These are phyloP conservation scores for Gracilaria domingensis DNA, from an alignment of 23 red algal genomes.

Conservation along the genomic window DNA sequence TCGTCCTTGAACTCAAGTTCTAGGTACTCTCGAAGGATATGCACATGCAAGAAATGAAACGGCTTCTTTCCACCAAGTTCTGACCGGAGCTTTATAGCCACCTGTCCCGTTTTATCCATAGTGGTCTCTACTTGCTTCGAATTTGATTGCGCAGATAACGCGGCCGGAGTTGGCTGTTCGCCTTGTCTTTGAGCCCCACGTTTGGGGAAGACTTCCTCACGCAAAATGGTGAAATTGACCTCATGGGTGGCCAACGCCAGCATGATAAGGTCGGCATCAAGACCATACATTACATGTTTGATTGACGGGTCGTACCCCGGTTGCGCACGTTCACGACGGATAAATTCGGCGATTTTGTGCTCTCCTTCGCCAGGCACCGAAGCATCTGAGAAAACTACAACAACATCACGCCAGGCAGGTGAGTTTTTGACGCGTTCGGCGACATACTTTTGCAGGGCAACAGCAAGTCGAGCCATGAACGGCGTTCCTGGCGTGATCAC, in stretches of 20 bases:
- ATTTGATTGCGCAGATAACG: neutral
- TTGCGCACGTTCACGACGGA: conserved; percentile 79
- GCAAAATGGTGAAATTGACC: conserved; percentile 89
- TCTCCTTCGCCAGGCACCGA: conserved; percentile 97
- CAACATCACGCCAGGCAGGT: conserved; percentile 63
- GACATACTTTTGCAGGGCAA: conserved; percentile 71
- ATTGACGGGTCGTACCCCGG: conserved; percentile 67
- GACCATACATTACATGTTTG: conserved; percentile 97
- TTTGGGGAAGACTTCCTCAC: conserved; percentile 83
- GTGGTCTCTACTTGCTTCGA: conserved; percentile 4
- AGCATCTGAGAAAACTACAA: conserved; percentile 86
- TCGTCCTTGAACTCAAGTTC: conserved; percentile 80
- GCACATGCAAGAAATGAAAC: conserved; percentile 87
- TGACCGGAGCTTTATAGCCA: conserved; percentile 22
- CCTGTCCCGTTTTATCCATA: neutral
- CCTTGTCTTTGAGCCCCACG: conserved; percentile 14
- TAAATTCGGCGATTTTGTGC: conserved; percentile 99
- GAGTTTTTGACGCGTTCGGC: conserved; percentile 52
- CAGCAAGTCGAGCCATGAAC: conserved; percentile 91
- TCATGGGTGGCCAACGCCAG: conserved; percentile 97
- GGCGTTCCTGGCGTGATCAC: conserved; percentile 98
- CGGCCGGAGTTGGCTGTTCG: neutral
- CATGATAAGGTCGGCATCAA: conserved; percentile 99
- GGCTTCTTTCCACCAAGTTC: conserved; percentile 83
- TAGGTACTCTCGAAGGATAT: conserved; percentile 93